Conservation (phyloP, 495 filamentous ascomycete species). For the Podospora anserina region DNA sequence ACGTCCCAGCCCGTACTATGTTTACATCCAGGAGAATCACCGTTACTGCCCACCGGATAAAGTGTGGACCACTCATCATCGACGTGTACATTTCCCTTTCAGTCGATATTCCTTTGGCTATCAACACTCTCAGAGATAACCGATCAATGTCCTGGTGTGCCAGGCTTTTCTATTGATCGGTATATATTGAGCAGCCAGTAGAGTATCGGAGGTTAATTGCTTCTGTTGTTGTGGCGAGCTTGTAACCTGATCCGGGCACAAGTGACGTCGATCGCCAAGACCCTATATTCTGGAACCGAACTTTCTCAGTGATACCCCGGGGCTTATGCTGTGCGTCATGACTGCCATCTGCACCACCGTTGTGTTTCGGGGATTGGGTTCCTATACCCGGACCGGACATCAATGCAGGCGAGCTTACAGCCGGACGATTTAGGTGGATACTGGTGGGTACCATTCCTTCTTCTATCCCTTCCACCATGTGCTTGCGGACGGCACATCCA, state of each 20-base stretch:
- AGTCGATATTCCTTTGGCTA: not conserved
- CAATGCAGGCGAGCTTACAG: not conserved
- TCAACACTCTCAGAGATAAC: not conserved
- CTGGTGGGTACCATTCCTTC: not conserved
- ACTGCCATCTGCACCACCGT: not conserved
- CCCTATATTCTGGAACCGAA: not conserved
- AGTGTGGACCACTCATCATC: not conserved
- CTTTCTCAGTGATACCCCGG: not conserved
- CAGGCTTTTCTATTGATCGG: not conserved
- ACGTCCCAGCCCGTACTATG: not conserved
- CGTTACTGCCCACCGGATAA: not conserved
- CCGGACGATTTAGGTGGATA: not conserved
- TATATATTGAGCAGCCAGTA: not conserved
- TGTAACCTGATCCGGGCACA: constrained; percentile 1
- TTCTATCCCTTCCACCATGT: not conserved
- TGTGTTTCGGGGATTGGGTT: not conserved
- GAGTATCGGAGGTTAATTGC: not conserved
- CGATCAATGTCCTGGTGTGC: not conserved
- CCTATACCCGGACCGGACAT: not conserved
- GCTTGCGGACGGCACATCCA: not conserved
- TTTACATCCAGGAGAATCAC: not conserved
- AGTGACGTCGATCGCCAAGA: constrained; percentile 7
- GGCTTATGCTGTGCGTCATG: constrained; percentile 5
- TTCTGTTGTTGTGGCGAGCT: not conserved
- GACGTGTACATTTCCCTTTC: not conserved